phyloP scores from a whole-genome alignment of 208 protist species.

The Wallacemonas sp. region DNA sequence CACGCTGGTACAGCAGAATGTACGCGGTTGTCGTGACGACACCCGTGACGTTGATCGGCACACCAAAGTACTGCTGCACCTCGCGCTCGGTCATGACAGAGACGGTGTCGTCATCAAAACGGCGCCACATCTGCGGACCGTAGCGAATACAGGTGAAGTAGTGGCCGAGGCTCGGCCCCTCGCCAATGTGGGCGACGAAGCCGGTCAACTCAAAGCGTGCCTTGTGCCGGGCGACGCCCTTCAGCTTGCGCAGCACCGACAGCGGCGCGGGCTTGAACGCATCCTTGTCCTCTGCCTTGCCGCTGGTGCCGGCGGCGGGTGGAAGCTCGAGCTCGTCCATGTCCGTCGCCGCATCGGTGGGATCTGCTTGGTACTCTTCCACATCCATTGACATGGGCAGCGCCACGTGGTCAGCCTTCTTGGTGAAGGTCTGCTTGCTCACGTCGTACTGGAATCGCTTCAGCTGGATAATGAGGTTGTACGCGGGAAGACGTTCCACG shows the following conservation, averaged over 20 bases:
- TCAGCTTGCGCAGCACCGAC: conserved; percentile 40
- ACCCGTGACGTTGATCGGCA: conserved; percentile 49
- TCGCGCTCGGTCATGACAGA: conserved; percentile 74
- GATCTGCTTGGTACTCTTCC: conserved; percentile 65
- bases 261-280: conserved; percentile 33
- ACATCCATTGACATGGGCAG: conserved; percentile 88
- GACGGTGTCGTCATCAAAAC: conserved; percentile 90
- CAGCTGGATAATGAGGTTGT: conserved; percentile 86
- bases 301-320: neutral
- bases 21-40: conserved; percentile 83
- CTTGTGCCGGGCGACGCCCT: conserved; percentile 63
- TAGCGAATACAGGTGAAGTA: conserved; percentile 91
- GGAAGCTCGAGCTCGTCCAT: conserved; percentile 2
- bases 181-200: conserved; percentile 88
- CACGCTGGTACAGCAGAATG: conserved; percentile 86
- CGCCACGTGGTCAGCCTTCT: conserved; percentile 84
- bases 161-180: conserved; percentile 80
- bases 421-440: conserved; percentile 57
- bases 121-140: conserved; percentile 69
- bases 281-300: conserved; percentile 12
- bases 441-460: conserved; percentile 92
- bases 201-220: conserved; percentile 83
- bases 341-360: neutral
- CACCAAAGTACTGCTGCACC: conserved; percentile 82
- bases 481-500: conserved; percentile 83